Evolutionary conservation across 352 stramenopile species (phyloP).

Genomic region (Phytophthora macrochlamydospora): DNA sequence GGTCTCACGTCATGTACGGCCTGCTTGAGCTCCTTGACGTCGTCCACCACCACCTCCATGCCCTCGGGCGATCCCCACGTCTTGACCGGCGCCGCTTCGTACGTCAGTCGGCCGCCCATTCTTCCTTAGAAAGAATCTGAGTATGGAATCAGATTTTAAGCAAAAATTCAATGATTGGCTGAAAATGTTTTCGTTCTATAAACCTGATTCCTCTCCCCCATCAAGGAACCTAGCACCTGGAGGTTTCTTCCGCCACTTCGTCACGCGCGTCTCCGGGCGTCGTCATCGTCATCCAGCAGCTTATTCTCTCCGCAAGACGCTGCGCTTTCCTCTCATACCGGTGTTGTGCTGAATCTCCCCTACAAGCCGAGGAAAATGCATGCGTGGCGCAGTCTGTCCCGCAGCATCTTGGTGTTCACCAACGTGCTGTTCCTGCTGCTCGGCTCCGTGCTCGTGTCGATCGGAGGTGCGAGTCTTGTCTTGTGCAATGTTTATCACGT

Average conservation of each 20-base stretch:
- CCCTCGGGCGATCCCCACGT: conserved; percentile 35
- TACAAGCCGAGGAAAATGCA: conserved; percentile 38
- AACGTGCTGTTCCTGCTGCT: conserved; percentile 88
- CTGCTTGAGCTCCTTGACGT: conserved; percentile 66
- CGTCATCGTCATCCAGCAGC: neutral
- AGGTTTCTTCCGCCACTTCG: neutral
- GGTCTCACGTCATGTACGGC: conserved; percentile 55
- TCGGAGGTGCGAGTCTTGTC: conserved; percentile 56
- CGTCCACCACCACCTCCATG: conserved; percentile 46
- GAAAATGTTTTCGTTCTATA: neutral
- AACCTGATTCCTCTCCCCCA: conserved; percentile 10
- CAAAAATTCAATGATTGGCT: neutral
- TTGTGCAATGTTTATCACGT: conserved; percentile 4
- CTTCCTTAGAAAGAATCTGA: conserved; percentile 2
- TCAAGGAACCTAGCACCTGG: neutral
- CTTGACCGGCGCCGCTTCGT: conserved; percentile 16
- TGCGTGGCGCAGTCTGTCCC: conserved; percentile 74
- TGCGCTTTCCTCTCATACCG: conserved; percentile 3
- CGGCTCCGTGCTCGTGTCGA: conserved; percentile 79
- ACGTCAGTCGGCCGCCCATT: conserved; percentile 21
- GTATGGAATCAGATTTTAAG: neutral
- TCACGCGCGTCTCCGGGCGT: conserved; percentile 12
- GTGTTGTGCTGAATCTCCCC: conserved; percentile 23
- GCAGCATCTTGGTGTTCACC: conserved; percentile 86
- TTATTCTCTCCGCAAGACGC: conserved; percentile 7